phyloP scores from a whole-genome alignment of 2,329 filamentous ascomycete species.

The Aspergillus tamarii region DNA sequence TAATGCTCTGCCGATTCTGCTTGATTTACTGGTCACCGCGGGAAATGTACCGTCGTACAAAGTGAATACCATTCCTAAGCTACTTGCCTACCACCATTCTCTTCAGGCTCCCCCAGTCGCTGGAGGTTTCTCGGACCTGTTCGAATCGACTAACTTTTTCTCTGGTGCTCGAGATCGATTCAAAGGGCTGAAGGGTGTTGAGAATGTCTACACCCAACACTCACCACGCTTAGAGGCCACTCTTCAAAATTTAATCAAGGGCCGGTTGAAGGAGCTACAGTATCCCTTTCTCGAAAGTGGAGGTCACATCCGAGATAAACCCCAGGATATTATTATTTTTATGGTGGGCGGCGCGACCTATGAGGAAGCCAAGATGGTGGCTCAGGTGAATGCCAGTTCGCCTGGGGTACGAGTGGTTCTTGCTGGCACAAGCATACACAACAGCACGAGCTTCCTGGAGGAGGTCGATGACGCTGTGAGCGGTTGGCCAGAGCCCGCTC shows the following conservation, averaged over 20 bases:
- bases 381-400: conserved; percentile 88
- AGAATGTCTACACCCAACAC: conserved; percentile 98
- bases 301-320: conserved; percentile 86
- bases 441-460: conserved; percentile 83
- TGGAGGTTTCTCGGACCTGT: conserved; percentile 84
- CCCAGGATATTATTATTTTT: conserved; percentile 94
- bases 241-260: conserved; percentile 91
- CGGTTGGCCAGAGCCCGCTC: conserved; percentile 75
- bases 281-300: conserved; percentile 94
- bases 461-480: conserved; percentile 88
- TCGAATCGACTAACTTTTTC: conserved; percentile 90
- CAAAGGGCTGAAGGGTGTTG: conserved; percentile 93
- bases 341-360: conserved; percentile 93
- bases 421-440: conserved; percentile 85
- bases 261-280: conserved; percentile 78
- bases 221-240: conserved; percentile 85
- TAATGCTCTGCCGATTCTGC: conserved; percentile 79
- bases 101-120: conserved; percentile 76
- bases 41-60: conserved; percentile 77
- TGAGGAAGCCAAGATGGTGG: conserved; percentile 94
- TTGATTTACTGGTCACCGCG: conserved; percentile 82
- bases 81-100: conserved; percentile 84
- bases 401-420: conserved; percentile 88
- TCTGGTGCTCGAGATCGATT: conserved; percentile 84
- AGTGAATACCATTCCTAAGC: conserved; percentile 77